Conservation (phyloP, 768 basidiomycete genomes). For the Lactifluus piperatus region DNA sequence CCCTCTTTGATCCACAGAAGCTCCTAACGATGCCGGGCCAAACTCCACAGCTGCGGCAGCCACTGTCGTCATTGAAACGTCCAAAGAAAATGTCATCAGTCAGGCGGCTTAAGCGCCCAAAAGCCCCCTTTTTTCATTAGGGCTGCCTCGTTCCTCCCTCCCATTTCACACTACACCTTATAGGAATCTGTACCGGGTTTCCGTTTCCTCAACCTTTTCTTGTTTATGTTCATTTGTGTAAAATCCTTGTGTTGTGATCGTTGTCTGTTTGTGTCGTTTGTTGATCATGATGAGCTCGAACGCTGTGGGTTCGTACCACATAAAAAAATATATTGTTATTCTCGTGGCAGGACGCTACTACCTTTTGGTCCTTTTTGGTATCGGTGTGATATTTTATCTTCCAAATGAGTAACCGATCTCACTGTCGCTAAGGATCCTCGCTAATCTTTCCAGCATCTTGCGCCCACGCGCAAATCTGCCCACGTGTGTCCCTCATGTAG, state of each 20-base stretch:
- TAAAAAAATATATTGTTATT: conserved; percentile 18
- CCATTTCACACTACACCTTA: no score
- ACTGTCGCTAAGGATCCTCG: conserved; percentile 37
- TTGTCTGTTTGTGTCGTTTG: not conserved
- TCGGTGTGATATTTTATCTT: conserved; percentile 13
- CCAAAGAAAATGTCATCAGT: not conserved
- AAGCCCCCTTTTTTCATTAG: not conserved
- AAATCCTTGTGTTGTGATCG: not conserved
- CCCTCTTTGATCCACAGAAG: not conserved
- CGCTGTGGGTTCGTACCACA: not conserved
- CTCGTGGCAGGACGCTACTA: not conserved
- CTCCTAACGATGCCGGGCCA: conserved; percentile 6
- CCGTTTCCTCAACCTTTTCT: not conserved
- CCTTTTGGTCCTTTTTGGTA: not conserved
- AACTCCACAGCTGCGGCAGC: not conserved
- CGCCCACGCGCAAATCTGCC: conserved; percentile 55
- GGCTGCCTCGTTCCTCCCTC: not conserved
- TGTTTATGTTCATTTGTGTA: conserved; percentile 13
- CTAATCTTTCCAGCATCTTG: conserved; percentile 54
- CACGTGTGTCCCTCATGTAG: conserved; percentile 52
- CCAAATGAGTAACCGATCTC: conserved; percentile 46
- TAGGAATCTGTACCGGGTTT: not conserved
- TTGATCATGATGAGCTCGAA: conserved; percentile 1
- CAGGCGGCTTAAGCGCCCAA: conserved; percentile 12
- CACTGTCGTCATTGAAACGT: conserved; percentile 5